Percentiles rank a stretch among this genome's conserved stretches.
Evolutionary conservation across 306 rosid genomes (phyloP).

Genomic region (Acacia confusa): DNA sequence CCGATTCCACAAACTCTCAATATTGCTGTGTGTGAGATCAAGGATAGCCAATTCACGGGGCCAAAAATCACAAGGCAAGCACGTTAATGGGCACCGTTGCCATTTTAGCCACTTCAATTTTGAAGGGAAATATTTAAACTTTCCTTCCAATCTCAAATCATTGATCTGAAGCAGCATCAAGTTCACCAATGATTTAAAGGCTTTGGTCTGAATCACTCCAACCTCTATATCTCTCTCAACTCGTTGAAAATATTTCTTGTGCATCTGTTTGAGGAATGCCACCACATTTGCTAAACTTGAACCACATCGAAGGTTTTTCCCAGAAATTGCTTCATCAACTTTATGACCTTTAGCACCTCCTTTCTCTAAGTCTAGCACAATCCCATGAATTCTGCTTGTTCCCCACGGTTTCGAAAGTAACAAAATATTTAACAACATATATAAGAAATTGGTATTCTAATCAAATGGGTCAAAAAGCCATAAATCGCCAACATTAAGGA

Average conservation of each 20-base stretch:
- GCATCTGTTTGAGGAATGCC: not conserved
- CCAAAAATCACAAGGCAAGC: constrained; percentile 44
- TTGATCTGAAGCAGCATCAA: constrained; percentile 63
- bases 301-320: constrained; percentile 17
- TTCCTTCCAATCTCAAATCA: constrained; percentile 49
- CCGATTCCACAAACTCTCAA: constrained; percentile 39
- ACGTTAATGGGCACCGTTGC: constrained; percentile 55
- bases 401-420: constrained; percentile 36
- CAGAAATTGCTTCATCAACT: constrained; percentile 22
- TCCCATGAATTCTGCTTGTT: constrained; percentile 42
- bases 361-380: constrained; percentile 48
- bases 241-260: constrained; percentile 19
- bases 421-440: not conserved
- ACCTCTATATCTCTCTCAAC: constrained; percentile 33
- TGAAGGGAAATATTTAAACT: constrained; percentile 40
- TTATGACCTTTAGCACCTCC: not conserved
- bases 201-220: constrained; percentile 31
- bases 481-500: not conserved
- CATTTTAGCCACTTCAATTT: constrained; percentile 69
- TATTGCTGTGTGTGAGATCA: constrained; percentile 51
- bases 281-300: constrained; percentile 16
- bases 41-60: constrained; percentile 57
- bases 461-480: not conserved
- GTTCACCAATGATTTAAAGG: constrained; percentile 46
- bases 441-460: not conserved